A percentile compares a stretch with the other conserved stretches of the same genome.
Evolutionary conservation across 805 yeast genomes (phyloP).

Genomic region (Pichia paraexigua): DNA sequence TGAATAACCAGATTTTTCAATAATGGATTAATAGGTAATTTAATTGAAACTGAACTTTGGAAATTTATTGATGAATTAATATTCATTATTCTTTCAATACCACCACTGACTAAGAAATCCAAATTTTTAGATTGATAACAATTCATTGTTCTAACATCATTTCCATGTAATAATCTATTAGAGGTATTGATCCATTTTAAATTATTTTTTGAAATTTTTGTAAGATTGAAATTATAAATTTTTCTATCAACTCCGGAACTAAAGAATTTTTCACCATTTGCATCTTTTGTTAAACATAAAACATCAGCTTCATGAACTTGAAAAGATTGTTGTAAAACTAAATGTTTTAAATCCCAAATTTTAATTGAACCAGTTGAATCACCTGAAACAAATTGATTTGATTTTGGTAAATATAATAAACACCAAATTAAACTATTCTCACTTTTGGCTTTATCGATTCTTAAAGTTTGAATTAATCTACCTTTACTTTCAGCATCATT

Average conservation of each 20-base stretch:
- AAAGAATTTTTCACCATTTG: conserved; percentile 56
- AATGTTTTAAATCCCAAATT: conserved; percentile 80
- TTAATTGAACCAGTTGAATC: conserved; percentile 94
- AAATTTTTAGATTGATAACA: conserved; percentile 61
- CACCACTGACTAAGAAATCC: conserved; percentile 71
- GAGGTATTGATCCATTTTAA: conserved; percentile 69
- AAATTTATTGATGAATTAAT: conserved; percentile 62
- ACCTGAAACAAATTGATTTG: conserved; percentile 80
- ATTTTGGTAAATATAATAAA: conserved; percentile 51
- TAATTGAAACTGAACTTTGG: conserved; percentile 61
- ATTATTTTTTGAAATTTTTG: conserved; percentile 30
- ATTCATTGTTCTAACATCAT: conserved; percentile 75
- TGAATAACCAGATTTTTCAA: conserved; percentile 31
- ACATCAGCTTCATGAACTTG: conserved; percentile 89
- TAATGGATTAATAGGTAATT: conserved; percentile 44
- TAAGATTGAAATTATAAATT: conserved; percentile 60
- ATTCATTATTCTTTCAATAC: conserved; percentile 66
- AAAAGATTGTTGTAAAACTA: conserved; percentile 73
- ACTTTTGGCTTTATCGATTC: conserved; percentile 80
- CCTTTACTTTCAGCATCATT: conserved; percentile 38
- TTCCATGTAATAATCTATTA: conserved; percentile 75
- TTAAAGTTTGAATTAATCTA: conserved; percentile 73
- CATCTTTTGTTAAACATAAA: conserved; percentile 57
- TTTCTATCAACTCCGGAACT: conserved; percentile 93
- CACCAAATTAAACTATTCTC: conserved; percentile 93